Conservation (phyloP, 192 early-diverging fungal genomes). For the Coemansia sp. region DNA sequence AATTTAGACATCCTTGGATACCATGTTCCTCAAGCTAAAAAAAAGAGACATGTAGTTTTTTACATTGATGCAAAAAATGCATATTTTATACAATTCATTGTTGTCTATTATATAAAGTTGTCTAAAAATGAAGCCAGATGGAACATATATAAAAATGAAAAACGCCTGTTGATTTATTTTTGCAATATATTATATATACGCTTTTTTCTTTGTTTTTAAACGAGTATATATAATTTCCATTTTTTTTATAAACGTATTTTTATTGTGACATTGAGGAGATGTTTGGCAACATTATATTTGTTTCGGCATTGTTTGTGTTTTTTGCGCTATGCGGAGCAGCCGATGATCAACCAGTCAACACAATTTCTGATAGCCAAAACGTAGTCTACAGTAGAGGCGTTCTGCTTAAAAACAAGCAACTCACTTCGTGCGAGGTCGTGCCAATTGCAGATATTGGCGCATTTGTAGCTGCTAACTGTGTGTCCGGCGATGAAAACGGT, state of each 20-base stretch:
- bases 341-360: background rate
- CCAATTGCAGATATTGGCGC: background rate
- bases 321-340: too few species aligned
- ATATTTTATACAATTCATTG: background rate
- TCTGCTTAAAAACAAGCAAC: background rate
- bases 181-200: background rate
- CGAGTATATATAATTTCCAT: background rate
- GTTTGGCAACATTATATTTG: background rate
- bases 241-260: background rate
- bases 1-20: too few species aligned
- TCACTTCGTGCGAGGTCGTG: constrained; percentile 1
- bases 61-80: background rate
- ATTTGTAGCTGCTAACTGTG: background rate
- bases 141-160: background rate
- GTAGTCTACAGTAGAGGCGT: background rate
- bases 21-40: background rate
- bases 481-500: background rate
- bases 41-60: background rate
- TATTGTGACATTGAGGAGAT: background rate
- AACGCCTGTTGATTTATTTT: background rate
- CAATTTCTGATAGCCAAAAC: background rate
- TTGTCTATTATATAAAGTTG: constrained; percentile 1
- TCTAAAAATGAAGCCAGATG: background rate
- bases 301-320: too few species aligned
- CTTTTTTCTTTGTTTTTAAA: background rate